phyloP scores from a whole-genome alignment of 352 stramenopile species.

The Phytophthora colocasiae region DNA sequence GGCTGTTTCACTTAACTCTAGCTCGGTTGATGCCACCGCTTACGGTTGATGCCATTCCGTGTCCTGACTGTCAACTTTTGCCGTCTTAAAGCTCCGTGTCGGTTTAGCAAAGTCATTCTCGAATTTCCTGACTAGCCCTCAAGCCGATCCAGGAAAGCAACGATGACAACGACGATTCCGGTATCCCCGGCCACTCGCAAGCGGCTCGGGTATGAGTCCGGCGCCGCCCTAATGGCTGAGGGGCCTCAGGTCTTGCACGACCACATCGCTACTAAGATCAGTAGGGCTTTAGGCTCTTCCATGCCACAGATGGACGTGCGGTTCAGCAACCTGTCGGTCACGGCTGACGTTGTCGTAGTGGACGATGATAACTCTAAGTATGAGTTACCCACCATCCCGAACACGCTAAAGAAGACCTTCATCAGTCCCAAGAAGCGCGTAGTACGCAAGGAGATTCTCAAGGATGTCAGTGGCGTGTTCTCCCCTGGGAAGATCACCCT shows the following conservation, averaged over 20 bases:
- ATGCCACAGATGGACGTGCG: conserved; percentile 41
- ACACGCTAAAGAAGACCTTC: conserved; percentile 27
- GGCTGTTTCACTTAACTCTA: no score
- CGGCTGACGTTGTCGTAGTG: conserved; percentile 25
- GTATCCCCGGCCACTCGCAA: no score
- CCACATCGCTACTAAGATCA: conserved; percentile 23
- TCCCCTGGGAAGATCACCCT: conserved; percentile 41
- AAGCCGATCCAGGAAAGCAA: not conserved
- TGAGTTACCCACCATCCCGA: conserved; percentile 37
- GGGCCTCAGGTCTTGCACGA: conserved; percentile 39
- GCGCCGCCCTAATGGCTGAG: conserved; percentile 29
- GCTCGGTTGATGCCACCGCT: no score
- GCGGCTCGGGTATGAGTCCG: conserved; percentile 24
- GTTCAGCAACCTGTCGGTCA: conserved; percentile 21
- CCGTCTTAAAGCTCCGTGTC: no score
- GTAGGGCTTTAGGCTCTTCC: conserved; percentile 16
- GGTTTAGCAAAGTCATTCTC: no score
- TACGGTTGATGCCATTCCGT: no score
- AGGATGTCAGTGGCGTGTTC: conserved; percentile 41
- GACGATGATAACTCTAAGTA: conserved; percentile 4
- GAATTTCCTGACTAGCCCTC: no score
- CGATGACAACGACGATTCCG: not conserved
- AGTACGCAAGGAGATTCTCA: conserved; percentile 47
- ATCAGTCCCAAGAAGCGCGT: conserved; percentile 35
- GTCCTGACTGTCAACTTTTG: no score